Evolutionary conservation across 2,329 filamentous ascomycete genomes (phyloP), one percentile per base, ranked within the genome.

Genomic region (Beauveria sp.): DNA sequence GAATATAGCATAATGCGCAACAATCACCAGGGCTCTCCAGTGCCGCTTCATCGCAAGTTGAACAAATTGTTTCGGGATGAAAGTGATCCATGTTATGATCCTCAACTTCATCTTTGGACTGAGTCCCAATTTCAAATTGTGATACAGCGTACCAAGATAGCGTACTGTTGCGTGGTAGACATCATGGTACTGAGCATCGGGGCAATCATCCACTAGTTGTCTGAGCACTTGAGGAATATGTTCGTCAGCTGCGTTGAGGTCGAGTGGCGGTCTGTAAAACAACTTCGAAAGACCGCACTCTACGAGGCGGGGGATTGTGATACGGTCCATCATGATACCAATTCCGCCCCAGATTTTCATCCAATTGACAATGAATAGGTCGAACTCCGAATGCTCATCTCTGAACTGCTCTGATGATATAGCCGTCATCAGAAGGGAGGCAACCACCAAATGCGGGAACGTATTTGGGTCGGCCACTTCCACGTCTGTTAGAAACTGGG

Each of bases 291-390:
- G 37, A 8, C 53, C 53, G 12, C 22, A 37, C 24, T 43, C 24
- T 10, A 51, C 26, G 20, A 61, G 37, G 12, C 52, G 22, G 18
- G 28, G 22, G 3, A 44, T 14, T 34, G 52, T 52, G 5, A 56
- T 20, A 9, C 46, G 43, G 6, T 61, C 44, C 9, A 56, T 61
- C 53, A 61, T 61, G 8, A 56, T 18, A 14, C 59, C n/a, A 26
- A 76, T 83, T 10, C 82, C 82, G 10, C 76, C 73, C 81, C 81
- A 85, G 14, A 84, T 73, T 3, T 77, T 66, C 70, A 84, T 80
- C 81, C 82, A 85, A 66, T 84, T 77, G 50, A 84, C 68, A 34
- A 84, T 76, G 65, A 79, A 82, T 2, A 84, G 73, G 2, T 76
- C 8, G 3, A 16, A 5, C 50, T 72, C 74, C 20, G 69, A 69